Evolutionary conservation across 2,329 filamentous ascomycete genomes (phyloP).

Genomic region (Claviceps paspali): DNA sequence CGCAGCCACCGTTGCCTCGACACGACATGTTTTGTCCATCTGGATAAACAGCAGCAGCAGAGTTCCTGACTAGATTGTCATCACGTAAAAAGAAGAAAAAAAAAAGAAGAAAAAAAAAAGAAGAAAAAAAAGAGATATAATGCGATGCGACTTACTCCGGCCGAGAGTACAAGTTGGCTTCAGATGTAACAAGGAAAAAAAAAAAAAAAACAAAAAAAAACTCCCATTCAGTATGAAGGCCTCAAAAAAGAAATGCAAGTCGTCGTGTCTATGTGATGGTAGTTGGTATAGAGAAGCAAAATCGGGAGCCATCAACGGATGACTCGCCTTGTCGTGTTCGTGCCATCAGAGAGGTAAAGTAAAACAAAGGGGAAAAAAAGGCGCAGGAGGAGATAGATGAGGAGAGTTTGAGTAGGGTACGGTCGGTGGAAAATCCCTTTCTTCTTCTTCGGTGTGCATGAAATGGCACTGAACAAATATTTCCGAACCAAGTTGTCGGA

Average conservation of each 20-base stretch:
- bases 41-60: background rate
- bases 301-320: background rate
- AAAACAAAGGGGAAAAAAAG: background rate
- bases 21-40: background rate
- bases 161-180: slow-evolving; percentile 2
- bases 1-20: background rate
- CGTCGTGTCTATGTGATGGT: slow-evolving; percentile 16
- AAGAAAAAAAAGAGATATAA: background rate
- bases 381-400: background rate
- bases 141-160: background rate
- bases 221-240: slow-evolving; percentile 2
- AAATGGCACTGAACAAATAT: background rate
- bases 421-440: background rate
- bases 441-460: no score
- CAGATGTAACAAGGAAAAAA: background rate
- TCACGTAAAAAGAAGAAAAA: background rate
- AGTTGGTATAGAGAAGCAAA: slow-evolving; percentile 1
- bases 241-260: slow-evolving; percentile 9
- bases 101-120: no score
- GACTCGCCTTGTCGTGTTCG: background rate
- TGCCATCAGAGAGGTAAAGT: background rate
- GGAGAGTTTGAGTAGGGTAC: background rate
- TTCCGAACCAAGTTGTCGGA: background rate
- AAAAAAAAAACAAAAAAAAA: no score
- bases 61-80: background rate